phyloP scores from a whole-genome alignment of 768 basidiomycete genomes.

The Serendipita vermifera region DNA sequence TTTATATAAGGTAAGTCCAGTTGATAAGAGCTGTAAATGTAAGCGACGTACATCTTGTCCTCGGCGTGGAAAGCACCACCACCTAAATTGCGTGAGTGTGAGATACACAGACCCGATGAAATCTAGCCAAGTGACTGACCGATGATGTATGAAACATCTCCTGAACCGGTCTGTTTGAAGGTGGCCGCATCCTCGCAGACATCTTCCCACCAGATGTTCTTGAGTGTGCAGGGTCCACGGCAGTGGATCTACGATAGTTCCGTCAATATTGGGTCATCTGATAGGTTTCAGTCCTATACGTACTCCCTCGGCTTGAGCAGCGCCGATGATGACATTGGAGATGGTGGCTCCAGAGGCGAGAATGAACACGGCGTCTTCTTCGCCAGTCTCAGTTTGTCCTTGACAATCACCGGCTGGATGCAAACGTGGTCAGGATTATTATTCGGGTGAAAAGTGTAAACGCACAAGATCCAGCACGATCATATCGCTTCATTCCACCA shows the following conservation, averaged over 20 bases:
- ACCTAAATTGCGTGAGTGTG: background rate
- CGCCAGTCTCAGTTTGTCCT: constrained; percentile 12
- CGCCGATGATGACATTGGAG: constrained; percentile 15
- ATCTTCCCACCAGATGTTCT: constrained; percentile 13
- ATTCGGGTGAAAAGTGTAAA: background rate
- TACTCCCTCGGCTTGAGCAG: constrained; percentile 14
- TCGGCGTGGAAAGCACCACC: constrained; percentile 3
- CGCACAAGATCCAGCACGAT: constrained; percentile 10
- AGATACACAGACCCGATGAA: background rate
- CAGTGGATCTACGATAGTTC: background rate
- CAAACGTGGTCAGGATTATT: background rate
- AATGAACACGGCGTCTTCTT: constrained; percentile 9
- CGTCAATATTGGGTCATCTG: background rate
- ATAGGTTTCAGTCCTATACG: background rate
- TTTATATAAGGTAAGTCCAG: background rate
- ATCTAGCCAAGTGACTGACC: background rate
- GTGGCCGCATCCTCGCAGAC: constrained; percentile 8
- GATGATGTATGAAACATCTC: background rate
- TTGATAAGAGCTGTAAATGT: background rate
- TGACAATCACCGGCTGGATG: constrained; percentile 1
- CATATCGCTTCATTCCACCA: constrained; percentile 14
- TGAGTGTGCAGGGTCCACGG: constrained; percentile 9
- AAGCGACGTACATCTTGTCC: background rate
- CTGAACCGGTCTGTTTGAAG: constrained; percentile 5
- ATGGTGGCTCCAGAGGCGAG: background rate